Percentiles rank a stretch among this genome's conserved stretches.
These are phyloP conservation scores for Penicillium sp. DNA, from an alignment of 2,329 filamentous ascomycete species.

Conservation along the genomic window DNA sequence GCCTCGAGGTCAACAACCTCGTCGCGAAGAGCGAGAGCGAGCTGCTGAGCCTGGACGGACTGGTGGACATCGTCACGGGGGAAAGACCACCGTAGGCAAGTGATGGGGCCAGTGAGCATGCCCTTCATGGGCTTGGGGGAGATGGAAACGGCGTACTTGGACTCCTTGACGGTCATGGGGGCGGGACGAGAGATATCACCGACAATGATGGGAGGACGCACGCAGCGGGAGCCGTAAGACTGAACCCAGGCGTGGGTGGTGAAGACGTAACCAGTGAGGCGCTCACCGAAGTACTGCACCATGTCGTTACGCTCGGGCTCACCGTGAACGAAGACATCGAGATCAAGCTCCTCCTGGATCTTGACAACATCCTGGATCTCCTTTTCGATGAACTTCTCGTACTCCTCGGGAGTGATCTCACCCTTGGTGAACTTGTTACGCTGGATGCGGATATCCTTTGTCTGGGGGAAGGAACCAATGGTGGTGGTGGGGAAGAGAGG, in stretches of 20 bases:
- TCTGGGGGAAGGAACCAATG: constrained; percentile 99
- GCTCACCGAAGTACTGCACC: constrained; percentile 99
- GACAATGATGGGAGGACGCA: constrained; percentile 96
- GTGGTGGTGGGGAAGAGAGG: constrained; percentile 98
- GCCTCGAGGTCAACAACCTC: constrained; percentile 98
- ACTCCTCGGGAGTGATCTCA: constrained; percentile 86
- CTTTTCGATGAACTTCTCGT: constrained; percentile 99
- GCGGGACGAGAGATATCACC: constrained; percentile 96
- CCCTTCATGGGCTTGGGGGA: constrained; percentile 99
- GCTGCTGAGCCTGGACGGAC: constrained; percentile 97
- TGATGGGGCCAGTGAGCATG: constrained; percentile 99
- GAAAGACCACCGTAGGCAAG: constrained; percentile 99
- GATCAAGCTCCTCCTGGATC: constrained; percentile 96
- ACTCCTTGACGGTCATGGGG: constrained; percentile 99
- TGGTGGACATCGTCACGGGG: constrained; percentile 99
- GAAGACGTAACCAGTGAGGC: constrained; percentile 94
- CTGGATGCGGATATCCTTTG: constrained; percentile 94
- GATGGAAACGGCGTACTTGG: constrained; percentile 94
- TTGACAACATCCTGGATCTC: constrained; percentile 94
- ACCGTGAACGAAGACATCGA: constrained; percentile 96
- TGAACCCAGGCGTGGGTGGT: constrained; percentile 95
- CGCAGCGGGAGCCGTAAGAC: constrained; percentile 96
- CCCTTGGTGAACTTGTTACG: constrained; percentile 99
- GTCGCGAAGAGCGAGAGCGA: constrained; percentile 95
- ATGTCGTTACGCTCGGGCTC: constrained; percentile 99